Base-by-base conservation (phyloP, 2,329 filamentous ascomycete genomes). In the Plenodomus lindquistii region DNA sequence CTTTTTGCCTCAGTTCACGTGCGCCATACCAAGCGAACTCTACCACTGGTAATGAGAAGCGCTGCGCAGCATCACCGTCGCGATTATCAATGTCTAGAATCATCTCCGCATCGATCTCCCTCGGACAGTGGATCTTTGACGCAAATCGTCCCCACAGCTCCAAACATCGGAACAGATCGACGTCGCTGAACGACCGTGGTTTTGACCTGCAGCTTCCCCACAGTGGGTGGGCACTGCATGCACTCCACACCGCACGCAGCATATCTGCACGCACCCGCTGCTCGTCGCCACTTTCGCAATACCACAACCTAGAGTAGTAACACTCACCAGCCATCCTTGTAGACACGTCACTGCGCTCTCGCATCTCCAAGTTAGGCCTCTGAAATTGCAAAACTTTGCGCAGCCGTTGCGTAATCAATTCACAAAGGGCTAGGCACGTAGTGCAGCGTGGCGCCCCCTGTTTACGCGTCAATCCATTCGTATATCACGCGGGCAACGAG, bases 381-480 rank as follows among this genome's bases (percentile, higher is more conserved):
- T 35, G 34, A n/a, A 44, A 18, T 13, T 38, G 21, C 21, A 17
- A 44, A 18, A 13, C 20, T 41, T 22, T 41, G 20, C 17, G 21
- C 21, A 7, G 22, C 34, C 34, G 29, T 35, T 24, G 21, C 19
- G 37, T 17, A 38, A 38, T 37, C 22, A 29, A 18, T 37, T 37
- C 16, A 20, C 37, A 44, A 21, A 20, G 37, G 42, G 29, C 16
- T 38, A 37, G 40, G 19, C 37, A 35, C 18, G 41, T 39, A 40
- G 20, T 37, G 41, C 41, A 24, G 40, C 36, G 17, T 38, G 42
- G 27, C 27, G 9, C 16, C 35, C 35, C 29, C 31, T 51, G 48
- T 51, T 44, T 51, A 40, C 44, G 44, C 44, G 48, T 44, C 48
- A 44, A 48, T 35, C 44, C 10, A 27, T 40, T 15, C 18, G 17